Evolutionary conservation across 2,329 filamentous ascomycete genomes (phyloP).

Genomic region (Monosporascus sp.): DNA sequence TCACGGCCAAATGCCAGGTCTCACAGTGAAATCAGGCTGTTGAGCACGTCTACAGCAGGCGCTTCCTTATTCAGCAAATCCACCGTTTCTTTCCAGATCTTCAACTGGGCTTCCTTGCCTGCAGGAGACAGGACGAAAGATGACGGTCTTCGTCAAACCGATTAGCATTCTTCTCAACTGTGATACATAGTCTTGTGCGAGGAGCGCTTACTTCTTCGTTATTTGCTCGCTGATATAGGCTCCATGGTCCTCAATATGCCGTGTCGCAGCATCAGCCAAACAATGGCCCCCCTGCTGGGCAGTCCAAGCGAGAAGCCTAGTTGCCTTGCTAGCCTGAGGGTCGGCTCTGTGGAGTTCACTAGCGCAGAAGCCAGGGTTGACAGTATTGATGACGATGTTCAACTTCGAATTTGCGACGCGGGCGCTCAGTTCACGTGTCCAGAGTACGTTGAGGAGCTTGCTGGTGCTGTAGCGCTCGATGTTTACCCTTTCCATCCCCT

Average conservation of each 20-base stretch:
- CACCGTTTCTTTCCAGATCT: too few relatives aligned
- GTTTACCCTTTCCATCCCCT: not conserved
- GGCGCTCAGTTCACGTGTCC: slow-evolving; percentile 11
- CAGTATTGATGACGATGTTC: slow-evolving; percentile 4
- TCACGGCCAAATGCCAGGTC: too few relatives aligned
- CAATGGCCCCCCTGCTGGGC: slow-evolving; percentile 10
- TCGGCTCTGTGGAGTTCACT: slow-evolving; percentile 9
- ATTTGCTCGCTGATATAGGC: slow-evolving; percentile 15
- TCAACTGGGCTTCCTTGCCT: too few relatives aligned
- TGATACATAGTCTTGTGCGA: too few relatives aligned
- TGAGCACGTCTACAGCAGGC: too few relatives aligned
- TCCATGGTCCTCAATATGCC: slow-evolving; percentile 7
- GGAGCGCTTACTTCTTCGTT: slow-evolving; percentile 6
- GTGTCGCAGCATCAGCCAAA: slow-evolving; percentile 8
- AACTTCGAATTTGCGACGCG: not conserved
- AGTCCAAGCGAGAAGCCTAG: slow-evolving; percentile 9
- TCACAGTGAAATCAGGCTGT: too few relatives aligned
- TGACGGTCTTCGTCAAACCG: too few relatives aligned
- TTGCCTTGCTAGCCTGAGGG: not conserved
- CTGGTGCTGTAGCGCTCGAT: slow-evolving; percentile 7
- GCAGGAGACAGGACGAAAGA: too few relatives aligned
- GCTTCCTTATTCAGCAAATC: too few relatives aligned
- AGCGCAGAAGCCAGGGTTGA: slow-evolving; percentile 11
- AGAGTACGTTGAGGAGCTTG: slow-evolving; percentile 12
- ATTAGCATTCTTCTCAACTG: too few relatives aligned